These are phyloP conservation scores for Penicillium nucicola DNA, from an alignment of 495 filamentous ascomycete genomes.

Conservation along the genomic window DNA sequence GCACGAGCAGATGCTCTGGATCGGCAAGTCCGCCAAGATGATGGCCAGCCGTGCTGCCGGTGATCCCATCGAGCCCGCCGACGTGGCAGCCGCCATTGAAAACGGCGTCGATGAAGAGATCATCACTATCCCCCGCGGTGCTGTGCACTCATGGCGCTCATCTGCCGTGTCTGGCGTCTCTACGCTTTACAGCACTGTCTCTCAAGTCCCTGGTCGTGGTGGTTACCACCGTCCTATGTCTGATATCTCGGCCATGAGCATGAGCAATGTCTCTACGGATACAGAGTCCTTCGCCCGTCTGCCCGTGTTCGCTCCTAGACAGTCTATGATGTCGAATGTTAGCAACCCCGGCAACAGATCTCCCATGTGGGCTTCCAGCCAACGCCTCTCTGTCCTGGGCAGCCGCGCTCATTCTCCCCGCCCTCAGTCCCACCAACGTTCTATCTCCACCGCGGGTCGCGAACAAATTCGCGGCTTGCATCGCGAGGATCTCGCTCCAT, in stretches of 20 bases:
- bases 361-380: constrained; percentile 9
- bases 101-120: constrained; percentile 36
- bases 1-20: constrained; percentile 70
- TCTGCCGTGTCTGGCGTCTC: constrained; percentile 37
- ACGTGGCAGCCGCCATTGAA: constrained; percentile 27
- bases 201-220: constrained; percentile 23
- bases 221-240: constrained; percentile 21
- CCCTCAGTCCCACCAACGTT: constrained; percentile 20
- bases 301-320: constrained; percentile 38
- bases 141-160: constrained; percentile 39
- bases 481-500: constrained; percentile 36
- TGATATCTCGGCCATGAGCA: constrained; percentile 26
- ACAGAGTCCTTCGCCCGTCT: constrained; percentile 31
- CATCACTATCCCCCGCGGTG: constrained; percentile 38
- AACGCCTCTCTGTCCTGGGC: constrained; percentile 10
- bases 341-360: constrained; percentile 13
- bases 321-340: constrained; percentile 15
- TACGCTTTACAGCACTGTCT: constrained; percentile 29
- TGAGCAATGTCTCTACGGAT: constrained; percentile 34
- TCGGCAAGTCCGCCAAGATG: constrained; percentile 48
- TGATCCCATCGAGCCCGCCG: constrained; percentile 22
- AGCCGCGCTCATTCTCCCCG: constrained; percentile 14
- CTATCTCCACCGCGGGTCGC: constrained; percentile 31
- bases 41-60: constrained; percentile 33
- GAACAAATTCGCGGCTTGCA: constrained; percentile 38